Evolutionary conservation across 1,139 yeast species (phyloP).

Genomic region (Pichiaceae sp.): DNA sequence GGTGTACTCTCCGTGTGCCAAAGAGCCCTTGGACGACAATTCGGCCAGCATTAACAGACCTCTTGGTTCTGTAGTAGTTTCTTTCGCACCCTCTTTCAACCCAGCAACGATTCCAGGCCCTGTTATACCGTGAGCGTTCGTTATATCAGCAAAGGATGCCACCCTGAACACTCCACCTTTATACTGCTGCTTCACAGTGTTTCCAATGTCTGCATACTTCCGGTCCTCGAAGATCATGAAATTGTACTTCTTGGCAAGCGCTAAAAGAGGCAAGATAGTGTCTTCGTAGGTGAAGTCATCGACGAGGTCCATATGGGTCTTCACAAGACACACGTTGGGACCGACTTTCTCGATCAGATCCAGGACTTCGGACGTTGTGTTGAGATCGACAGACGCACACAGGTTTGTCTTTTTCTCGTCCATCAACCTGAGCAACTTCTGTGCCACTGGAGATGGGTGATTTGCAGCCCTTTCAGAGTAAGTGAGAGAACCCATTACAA

Average conservation of each 20-base stretch:
- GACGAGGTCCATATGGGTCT: conserved; percentile 90
- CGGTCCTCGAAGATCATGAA: conserved; percentile 92
- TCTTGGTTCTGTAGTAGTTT: conserved; percentile 54
- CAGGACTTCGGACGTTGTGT: conserved; percentile 67
- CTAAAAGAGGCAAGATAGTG: conserved; percentile 67
- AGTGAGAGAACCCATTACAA: conserved; percentile 25
- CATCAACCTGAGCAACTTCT: conserved; percentile 66
- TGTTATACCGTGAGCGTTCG: conserved; percentile 96
- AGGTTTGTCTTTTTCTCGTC: conserved; percentile 75
- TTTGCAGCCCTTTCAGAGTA: conserved; percentile 62
- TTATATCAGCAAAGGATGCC: conserved; percentile 92
- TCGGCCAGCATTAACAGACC: conserved; percentile 95
- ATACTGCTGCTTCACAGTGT: conserved; percentile 92
- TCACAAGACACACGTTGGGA: conserved; percentile 84
- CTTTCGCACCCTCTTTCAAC: conserved; percentile 72
- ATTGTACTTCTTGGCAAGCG: conserved; percentile 64
- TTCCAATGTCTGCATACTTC: conserved; percentile 98
- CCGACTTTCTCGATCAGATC: conserved; percentile 70
- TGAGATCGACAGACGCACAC: conserved; percentile 95
- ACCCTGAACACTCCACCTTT: conserved; percentile 83
- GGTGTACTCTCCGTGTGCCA: conserved; percentile 91
- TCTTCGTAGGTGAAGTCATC: conserved; percentile 80
- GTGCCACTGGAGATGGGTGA: conserved; percentile 76
- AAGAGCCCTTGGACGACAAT: conserved; percentile 84
- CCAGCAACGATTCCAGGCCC: conserved; percentile 93